A percentile compares a stretch with the other conserved stretches of the same genome.
phyloP scores from a whole-genome alignment of 768 basidiomycete genomes.

The Lactifluus subvellereus region DNA sequence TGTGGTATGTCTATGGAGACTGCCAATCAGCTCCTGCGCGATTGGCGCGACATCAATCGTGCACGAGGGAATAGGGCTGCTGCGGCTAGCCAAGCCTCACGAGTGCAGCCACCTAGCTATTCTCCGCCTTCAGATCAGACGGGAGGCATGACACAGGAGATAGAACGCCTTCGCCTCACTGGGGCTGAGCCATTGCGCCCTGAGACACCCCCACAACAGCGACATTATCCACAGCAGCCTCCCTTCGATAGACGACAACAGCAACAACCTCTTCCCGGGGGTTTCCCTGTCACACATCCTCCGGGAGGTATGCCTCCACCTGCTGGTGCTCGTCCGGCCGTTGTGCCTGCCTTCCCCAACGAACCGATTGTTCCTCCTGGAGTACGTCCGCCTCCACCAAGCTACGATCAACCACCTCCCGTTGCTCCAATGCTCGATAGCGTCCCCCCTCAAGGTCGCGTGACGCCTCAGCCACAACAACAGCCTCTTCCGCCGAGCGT shows the following conservation, averaged over 20 bases:
- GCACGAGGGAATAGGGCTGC: constrained; percentile 45
- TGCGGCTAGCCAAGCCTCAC: constrained; percentile 35
- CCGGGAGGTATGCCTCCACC: constrained; percentile 31
- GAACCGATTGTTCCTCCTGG: constrained; percentile 32
- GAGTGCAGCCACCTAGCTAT: constrained; percentile 30
- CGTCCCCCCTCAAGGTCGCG: constrained; percentile 8
- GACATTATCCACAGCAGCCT: constrained; percentile 22
- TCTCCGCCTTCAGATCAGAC: constrained; percentile 30
- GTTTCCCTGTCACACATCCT: constrained; percentile 25
- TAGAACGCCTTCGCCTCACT: constrained; percentile 27
- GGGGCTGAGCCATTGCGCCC: constrained; percentile 25
- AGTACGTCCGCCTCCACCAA: constrained; percentile 14
- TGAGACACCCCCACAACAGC: constrained; percentile 26
- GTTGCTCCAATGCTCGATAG: constrained; percentile 8
- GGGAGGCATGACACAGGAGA: constrained; percentile 25
- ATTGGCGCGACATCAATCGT: constrained; percentile 88
- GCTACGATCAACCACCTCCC: constrained; percentile 18
- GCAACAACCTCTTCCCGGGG: constrained; percentile 25
- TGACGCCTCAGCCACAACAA: constrained; percentile 18
- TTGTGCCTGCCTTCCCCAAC: constrained; percentile 33
- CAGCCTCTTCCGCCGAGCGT: constrained; percentile 20
- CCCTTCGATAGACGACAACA: constrained; percentile 23
- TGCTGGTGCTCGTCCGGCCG: constrained; percentile 35
- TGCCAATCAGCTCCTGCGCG: constrained; percentile 85
- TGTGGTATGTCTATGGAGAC: constrained; percentile 99